Conservation (phyloP, 2,329 filamentous ascomycete genomes). For the Stagonosporopsis tanaceti region DNA sequence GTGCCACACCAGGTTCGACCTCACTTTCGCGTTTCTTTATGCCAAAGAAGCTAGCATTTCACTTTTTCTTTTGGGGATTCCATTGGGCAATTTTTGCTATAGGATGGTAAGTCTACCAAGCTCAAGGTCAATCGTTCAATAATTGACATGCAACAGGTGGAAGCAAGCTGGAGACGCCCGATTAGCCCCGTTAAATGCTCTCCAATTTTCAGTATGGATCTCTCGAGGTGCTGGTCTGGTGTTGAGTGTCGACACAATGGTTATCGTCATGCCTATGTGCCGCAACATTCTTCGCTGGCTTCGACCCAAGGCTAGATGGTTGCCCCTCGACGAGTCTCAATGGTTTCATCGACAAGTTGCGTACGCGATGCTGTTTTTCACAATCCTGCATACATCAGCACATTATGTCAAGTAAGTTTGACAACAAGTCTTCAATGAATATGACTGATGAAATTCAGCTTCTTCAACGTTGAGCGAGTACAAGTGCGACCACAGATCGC, state of each 20-base stretch:
- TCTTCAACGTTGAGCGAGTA: constrained; percentile 89
- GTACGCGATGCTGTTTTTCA: constrained; percentile 86
- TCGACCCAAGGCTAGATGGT: constrained; percentile 83
- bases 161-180: constrained; percentile 75
- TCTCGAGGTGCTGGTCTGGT: constrained; percentile 91
- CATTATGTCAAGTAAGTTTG: constrained; percentile 89
- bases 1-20: constrained; percentile 14
- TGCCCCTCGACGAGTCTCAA: constrained; percentile 94
- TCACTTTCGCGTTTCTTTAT: constrained; percentile 58
- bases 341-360: constrained; percentile 98
- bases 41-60: constrained; percentile 76
- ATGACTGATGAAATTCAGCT: constrained; percentile 60
- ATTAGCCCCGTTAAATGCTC: constrained; percentile 78
- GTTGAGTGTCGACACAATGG: constrained; percentile 80
- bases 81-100: constrained; percentile 82
- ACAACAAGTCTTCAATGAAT: not conserved
- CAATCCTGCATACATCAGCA: constrained; percentile 74
- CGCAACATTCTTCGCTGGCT: constrained; percentile 85
- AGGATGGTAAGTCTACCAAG: constrained; percentile 73
- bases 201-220: constrained; percentile 92
- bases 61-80: constrained; percentile 80
- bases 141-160: constrained; percentile 64
- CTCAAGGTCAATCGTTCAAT: no score
- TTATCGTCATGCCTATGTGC: constrained; percentile 95
- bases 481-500: constrained; percentile 84